Conservation (phyloP, 2,329 filamentous ascomycete genomes). For the Paramyrothecium roridum region DNA sequence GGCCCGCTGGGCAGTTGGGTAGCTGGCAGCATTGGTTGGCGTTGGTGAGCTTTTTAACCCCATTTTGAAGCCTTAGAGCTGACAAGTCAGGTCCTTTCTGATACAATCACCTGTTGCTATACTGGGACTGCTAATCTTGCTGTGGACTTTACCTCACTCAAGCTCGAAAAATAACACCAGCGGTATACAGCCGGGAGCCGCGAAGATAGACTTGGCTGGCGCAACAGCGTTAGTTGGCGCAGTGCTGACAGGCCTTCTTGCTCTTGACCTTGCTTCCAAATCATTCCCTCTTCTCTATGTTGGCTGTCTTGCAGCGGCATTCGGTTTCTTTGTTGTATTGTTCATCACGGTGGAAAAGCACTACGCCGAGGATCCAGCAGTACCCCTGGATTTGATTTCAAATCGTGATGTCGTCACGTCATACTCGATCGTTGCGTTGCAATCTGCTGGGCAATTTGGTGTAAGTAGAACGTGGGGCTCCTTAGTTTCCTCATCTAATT, state of each 20-base stretch:
- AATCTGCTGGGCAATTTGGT: constrained; percentile 5
- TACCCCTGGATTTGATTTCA: constrained; percentile 4
- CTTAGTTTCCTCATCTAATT: neutral
- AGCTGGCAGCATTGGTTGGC: constrained; percentile 5
- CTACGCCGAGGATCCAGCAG: constrained; percentile 3
- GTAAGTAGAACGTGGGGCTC: constrained; percentile 1
- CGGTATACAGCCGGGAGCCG: neutral
- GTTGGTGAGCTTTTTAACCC: constrained; percentile 1
- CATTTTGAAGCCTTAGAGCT: neutral
- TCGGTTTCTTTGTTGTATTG: neutral
- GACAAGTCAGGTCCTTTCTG: neutral
- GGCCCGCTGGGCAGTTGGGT: constrained; percentile 6
- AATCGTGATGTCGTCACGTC: constrained; percentile 2
- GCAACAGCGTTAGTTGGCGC: neutral
- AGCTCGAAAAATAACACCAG: neutral
- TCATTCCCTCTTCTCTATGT: neutral
- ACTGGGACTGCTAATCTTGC: neutral
- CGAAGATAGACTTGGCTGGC: neutral
- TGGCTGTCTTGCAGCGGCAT: neutral
- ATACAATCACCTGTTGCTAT: neutral
- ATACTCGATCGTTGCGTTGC: constrained; percentile 3
- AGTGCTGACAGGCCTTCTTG: neutral
- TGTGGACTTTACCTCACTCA: neutral
- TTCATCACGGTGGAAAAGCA: neutral
- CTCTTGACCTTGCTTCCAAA: neutral